Evolutionary conservation across 108 stramenopile genomes (phyloP), one percentile per base, ranked within the genome.

Genomic region (Cyclotella baltica): DNA sequence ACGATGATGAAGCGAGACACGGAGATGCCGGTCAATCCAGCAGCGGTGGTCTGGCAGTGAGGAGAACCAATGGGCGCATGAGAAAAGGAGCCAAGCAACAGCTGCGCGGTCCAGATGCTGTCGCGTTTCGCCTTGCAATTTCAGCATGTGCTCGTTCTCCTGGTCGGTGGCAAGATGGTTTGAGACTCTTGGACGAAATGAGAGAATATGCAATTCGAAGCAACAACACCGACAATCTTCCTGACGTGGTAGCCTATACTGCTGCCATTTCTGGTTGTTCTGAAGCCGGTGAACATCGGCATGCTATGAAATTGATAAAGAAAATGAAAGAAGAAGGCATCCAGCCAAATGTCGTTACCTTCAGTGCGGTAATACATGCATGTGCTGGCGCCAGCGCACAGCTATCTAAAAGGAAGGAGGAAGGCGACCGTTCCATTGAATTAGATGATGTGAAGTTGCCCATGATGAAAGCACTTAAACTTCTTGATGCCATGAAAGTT

Each of bases 251-350:
- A 19, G 90, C 90, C 0, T 94, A 92, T 68, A 94, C 93, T 40
- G 79, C 90, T 4, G 90, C 90, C 28, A 94, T 94, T 78, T 81
- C 85, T 1, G 93, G 90, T 29, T 94, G 90, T 67, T 89, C 88
- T 52, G 87, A 91, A 68, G 90, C 89, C 10, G 93, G 93, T 16
- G 77, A 90, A 80, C 92, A 90, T 77, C 86, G 75, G 48, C 70
- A 81, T 36, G 90, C 93, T 31, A 86, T 94, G 77, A 67, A 59
- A 31, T 59, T 94, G 55, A 72, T 92, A 11, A 82, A 86, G 22
- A 78, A 59, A 22, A 94, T 94, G 93, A 76, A 85, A 22, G 82
- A 87, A 53, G 75, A 86, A 46, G 85, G 80, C 8, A 85, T 94
- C 23, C 73, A 83, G 72, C 93, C 93, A 11, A 94, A 94, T 62